These are phyloP conservation scores for Lippia alba DNA, from an alignment of 305 asterid species.

Conservation along the genomic window DNA sequence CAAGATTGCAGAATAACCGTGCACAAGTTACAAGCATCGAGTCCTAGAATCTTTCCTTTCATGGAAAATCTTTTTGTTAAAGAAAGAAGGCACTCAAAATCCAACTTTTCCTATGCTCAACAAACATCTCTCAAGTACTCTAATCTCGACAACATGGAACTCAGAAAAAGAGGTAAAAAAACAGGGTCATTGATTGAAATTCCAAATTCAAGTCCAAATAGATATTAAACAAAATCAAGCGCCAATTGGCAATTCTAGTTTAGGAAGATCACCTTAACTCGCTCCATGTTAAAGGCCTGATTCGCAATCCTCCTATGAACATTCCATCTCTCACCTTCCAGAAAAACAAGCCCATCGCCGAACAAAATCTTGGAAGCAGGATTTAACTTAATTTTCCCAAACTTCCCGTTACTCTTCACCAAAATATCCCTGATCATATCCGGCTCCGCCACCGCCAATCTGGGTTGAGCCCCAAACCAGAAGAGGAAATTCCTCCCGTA, in stretches of 20 bases:
- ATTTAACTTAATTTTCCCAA: slow-evolving; percentile 38
- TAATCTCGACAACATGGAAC: too few species aligned
- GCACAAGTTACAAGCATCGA: too few species aligned
- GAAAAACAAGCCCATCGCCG: slow-evolving; percentile 52
- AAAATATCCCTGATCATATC: slow-evolving; percentile 58
- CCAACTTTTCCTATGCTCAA: too few species aligned
- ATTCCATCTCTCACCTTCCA: slow-evolving; percentile 60
- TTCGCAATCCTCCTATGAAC: slow-evolving; percentile 58
- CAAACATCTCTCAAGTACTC: too few species aligned
- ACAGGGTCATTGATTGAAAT: too few species aligned
- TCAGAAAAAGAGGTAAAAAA: too few species aligned
- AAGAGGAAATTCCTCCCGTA: slow-evolving; percentile 64
- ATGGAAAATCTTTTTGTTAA: too few species aligned
- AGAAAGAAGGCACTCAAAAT: too few species aligned
- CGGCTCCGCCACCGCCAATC: slow-evolving; percentile 66
- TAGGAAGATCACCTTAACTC: slow-evolving; percentile 48
- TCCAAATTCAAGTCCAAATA: not conserved
- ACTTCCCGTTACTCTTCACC: slow-evolving; percentile 41
- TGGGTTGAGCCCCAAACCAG: slow-evolving; percentile 76
- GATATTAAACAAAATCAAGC: not conserved
- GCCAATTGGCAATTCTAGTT: too few species aligned
- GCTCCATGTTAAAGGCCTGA: slow-evolving; percentile 60
- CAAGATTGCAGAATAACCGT: not conserved
- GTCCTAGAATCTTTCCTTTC: too few species aligned
- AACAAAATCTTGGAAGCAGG: slow-evolving; percentile 50